phyloP scores from a whole-genome alignment of 2,329 filamentous ascomycete species.

The Hymenoscyphus fraxineus region DNA sequence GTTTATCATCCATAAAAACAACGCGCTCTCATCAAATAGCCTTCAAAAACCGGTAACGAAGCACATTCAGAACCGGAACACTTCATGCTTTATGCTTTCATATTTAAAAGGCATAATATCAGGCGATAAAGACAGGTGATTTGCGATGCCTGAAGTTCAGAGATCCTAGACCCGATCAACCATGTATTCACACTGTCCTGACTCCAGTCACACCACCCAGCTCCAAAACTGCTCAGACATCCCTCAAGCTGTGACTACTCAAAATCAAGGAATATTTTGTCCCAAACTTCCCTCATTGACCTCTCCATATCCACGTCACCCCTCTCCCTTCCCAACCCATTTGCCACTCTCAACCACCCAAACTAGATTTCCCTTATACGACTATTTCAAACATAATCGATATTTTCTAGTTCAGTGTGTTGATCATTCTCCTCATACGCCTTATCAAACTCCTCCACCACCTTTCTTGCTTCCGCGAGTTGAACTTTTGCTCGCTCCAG shows the following conservation, averaged over 20 bases:
- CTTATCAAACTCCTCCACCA: background rate
- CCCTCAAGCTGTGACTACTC: no score
- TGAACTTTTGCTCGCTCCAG: background rate
- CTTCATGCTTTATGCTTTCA: no score
- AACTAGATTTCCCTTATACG: background rate
- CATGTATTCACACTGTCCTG: background rate
- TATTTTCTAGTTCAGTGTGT: background rate
- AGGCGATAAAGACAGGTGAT: background rate
- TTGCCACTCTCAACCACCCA: background rate
- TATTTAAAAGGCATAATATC: no score
- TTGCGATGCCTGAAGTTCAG: background rate
- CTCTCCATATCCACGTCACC: no score
- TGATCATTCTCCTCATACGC: background rate
- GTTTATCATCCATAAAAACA: background rate
- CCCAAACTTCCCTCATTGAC: no score
- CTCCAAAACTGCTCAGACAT: no score
- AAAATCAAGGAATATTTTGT: no score
- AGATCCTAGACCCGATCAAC: background rate
- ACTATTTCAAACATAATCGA: background rate
- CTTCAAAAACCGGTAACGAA: no score
- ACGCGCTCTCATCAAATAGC: no score
- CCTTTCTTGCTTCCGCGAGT: background rate
- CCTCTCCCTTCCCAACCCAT: no score
- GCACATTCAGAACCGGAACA: no score
- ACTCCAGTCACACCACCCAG: no score